A percentile compares a stretch with the other conserved stretches of the same genome.
phyloP scores from a whole-genome alignment of 345 rosid species.

The Hibiscus tridactylites region DNA sequence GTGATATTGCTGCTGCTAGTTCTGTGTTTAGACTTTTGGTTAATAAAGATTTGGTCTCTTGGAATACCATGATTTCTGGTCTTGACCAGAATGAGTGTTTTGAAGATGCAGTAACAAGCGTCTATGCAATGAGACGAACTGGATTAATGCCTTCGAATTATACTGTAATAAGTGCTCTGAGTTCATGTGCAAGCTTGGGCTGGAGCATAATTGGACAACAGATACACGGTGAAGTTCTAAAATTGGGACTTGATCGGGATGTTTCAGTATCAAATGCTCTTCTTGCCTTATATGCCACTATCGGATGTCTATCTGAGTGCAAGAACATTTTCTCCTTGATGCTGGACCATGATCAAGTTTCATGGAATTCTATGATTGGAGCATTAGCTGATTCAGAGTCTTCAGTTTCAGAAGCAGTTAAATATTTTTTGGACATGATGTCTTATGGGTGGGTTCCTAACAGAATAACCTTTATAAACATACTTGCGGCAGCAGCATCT shows the following conservation, averaged over 20 bases:
- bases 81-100: conserved; percentile 71
- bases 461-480: conserved; percentile 60
- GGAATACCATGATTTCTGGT: conserved; percentile 88
- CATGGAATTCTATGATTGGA: conserved; percentile 86
- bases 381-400: conserved; percentile 57
- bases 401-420: conserved; percentile 39
- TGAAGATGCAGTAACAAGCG: conserved; percentile 47
- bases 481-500: conserved; percentile 59
- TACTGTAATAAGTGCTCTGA: conserved; percentile 65
- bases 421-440: conserved; percentile 52
- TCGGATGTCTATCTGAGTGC: conserved; percentile 40
- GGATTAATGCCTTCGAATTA: conserved; percentile 52
- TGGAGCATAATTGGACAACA: conserved; percentile 56
- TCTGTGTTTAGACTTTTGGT: conserved; percentile 49
- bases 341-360: conserved; percentile 71
- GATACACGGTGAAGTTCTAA: conserved; percentile 58
- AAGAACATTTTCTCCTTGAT: conserved; percentile 54
- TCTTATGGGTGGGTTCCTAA: conserved; percentile 54
- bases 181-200: conserved; percentile 80
- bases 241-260: conserved; percentile 63
- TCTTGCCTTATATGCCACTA: conserved; percentile 63
- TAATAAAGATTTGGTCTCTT: conserved; percentile 71
- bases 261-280: conserved; percentile 87
- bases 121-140: conserved; percentile 46
- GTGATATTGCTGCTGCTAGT: conserved; percentile 46